Evolutionary conservation across 2,329 filamentous ascomycete species (phyloP).

Genomic region (Sphaerulina musiva): DNA sequence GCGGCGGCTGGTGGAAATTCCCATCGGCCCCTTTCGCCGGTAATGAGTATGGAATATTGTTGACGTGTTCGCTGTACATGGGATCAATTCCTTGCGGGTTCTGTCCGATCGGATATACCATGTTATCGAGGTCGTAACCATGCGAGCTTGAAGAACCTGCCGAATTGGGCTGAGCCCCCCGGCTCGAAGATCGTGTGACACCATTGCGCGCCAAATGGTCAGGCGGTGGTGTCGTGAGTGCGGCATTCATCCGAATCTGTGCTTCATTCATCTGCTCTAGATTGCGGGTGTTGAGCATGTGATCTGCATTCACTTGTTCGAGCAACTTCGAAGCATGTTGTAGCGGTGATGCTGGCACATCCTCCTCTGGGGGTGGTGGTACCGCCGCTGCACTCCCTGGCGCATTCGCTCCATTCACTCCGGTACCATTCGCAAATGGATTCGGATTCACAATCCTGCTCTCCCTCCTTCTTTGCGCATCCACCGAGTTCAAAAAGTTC

Average conservation of each 20-base stretch:
- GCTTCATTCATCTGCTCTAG: constrained; percentile 59
- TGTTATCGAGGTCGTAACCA: constrained; percentile 57
- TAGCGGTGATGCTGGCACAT: constrained; percentile 59
- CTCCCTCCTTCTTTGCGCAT: constrained; percentile 58
- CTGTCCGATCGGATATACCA: constrained; percentile 86
- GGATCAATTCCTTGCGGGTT: constrained; percentile 82
- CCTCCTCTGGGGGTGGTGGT: constrained; percentile 43
- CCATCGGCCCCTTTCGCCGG: constrained; percentile 57
- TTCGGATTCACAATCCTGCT: constrained; percentile 44
- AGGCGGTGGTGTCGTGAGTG: constrained; percentile 52
- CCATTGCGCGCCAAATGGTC: constrained; percentile 37
- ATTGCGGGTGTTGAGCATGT: constrained; percentile 57
- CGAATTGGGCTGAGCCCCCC: constrained; percentile 39
- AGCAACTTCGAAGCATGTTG: constrained; percentile 62
- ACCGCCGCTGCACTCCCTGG: constrained; percentile 12
- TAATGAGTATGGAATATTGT: constrained; percentile 83
- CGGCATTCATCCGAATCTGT: constrained; percentile 49
- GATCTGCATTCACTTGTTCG: constrained; percentile 59
- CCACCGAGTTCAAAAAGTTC: constrained; percentile 59
- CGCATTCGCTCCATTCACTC: constrained; percentile 11
- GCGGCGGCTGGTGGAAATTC: constrained; percentile 35
- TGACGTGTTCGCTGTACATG: constrained; percentile 87
- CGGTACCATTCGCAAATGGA: constrained; percentile 30
- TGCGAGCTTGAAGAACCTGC: constrained; percentile 47
- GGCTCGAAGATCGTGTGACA: constrained; percentile 41